A percentile compares a stretch with the other conserved stretches of the same genome.
Conservation (phyloP, 2,329 filamentous ascomycete species). For the Hypoxylon sp. region DNA sequence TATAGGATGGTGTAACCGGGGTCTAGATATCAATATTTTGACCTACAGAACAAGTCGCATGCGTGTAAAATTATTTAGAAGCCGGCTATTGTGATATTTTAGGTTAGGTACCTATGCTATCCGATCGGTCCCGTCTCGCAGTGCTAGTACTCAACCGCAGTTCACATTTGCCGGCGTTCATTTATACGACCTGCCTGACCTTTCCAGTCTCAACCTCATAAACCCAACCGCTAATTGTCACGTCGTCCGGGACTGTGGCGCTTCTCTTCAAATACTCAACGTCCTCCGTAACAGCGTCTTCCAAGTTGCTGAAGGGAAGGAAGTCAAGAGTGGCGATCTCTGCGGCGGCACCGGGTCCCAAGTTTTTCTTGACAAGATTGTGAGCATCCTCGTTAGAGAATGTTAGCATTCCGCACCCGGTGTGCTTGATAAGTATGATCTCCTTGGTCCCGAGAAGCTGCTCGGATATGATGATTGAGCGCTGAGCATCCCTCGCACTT, state of each 20-base stretch:
- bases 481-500: constrained; percentile 76
- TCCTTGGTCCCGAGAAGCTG: constrained; percentile 83
- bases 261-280: constrained; percentile 73
- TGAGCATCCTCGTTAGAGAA: constrained; percentile 73
- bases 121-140: background rate
- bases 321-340: constrained; percentile 70
- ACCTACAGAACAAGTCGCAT: constrained; percentile 5
- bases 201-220: constrained; percentile 84
- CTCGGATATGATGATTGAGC: constrained; percentile 83
- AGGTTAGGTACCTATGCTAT: background rate
- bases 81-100: constrained; percentile 32
- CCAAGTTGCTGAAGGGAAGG: constrained; percentile 74
- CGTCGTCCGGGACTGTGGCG: constrained; percentile 71
- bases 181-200: constrained; percentile 64
- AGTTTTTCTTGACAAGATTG: constrained; percentile 70
- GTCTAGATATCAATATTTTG: background rate
- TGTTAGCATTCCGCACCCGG: constrained; percentile 80
- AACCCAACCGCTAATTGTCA: constrained; percentile 79
- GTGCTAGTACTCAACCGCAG: background rate
- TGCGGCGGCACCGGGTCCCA: constrained; percentile 66
- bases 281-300: constrained; percentile 76
- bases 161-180: background rate
- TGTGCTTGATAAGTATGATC: constrained; percentile 82
- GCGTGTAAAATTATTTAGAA: constrained; percentile 39
- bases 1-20: too few species aligned